Conservation (phyloP, 768 basidiomycete species). For the Phylloporus scabripes region DNA sequence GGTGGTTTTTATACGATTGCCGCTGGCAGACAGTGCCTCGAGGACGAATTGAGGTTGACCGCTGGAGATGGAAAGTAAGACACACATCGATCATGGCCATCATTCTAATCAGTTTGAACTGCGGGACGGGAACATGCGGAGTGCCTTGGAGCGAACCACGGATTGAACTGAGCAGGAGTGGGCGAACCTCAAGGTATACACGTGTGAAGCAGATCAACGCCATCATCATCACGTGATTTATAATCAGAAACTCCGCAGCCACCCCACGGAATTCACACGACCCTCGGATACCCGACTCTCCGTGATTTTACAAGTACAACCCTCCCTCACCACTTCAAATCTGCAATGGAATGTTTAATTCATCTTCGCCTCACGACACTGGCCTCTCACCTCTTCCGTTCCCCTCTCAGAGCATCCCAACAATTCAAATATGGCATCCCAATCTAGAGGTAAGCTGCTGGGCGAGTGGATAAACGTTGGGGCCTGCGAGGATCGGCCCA, state of each 20-base stretch:
- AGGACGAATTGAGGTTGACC: slow-evolving; percentile 23
- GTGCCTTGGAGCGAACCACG: slow-evolving; percentile 11
- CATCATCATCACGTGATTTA: not conserved
- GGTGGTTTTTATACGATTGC: slow-evolving; percentile 24
- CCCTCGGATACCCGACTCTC: not conserved
- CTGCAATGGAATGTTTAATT: slow-evolving; percentile 5
- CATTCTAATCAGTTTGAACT: slow-evolving; percentile 17
- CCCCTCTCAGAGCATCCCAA: slow-evolving; percentile 13
- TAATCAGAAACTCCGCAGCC: not conserved
- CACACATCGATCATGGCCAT: too few species aligned
- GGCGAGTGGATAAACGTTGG: slow-evolving; percentile 12
- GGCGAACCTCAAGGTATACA: not conserved
- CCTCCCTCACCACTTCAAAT: too few species aligned
- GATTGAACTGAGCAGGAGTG: not conserved
- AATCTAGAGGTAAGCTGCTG: slow-evolving; percentile 22
- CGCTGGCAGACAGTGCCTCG: slow-evolving; percentile 24
- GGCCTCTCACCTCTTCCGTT: not conserved
- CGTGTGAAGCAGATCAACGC: not conserved
- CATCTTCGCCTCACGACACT: slow-evolving; percentile 4
- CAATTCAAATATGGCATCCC: slow-evolving; percentile 30
- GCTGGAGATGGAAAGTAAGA: slow-evolving; percentile 10
- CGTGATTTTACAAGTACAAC: too few species aligned
- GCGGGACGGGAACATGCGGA: slow-evolving; percentile 18
- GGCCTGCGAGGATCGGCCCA: not conserved
- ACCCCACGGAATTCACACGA: not conserved